Conservation (phyloP, 2,329 filamentous ascomycete species). For the Chaetomiaceae sp. region DNA sequence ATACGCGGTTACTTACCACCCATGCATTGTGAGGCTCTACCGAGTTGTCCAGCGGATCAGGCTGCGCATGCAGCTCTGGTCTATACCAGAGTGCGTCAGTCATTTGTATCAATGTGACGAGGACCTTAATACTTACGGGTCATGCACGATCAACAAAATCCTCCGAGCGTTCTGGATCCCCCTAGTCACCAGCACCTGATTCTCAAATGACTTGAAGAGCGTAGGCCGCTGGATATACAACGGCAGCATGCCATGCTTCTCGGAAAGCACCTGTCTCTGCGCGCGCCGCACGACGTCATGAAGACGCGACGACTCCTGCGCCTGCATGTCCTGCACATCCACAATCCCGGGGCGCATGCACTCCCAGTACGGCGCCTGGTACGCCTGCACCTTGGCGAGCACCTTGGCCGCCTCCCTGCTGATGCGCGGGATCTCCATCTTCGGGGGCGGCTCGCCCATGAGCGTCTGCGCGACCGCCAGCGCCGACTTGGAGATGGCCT, state of each 20-base stretch:
- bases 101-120: background rate
- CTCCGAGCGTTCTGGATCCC: constrained; percentile 62
- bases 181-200: constrained; percentile 79
- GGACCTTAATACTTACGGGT: constrained; percentile 59
- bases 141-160: constrained; percentile 83
- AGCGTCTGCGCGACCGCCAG: constrained; percentile 86
- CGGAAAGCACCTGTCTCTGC: constrained; percentile 66
- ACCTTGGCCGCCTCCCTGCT: constrained; percentile 54
- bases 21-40: constrained; percentile 82
- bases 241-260: constrained; percentile 72
- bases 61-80: constrained; percentile 65
- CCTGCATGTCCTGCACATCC: constrained; percentile 47
- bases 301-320: constrained; percentile 57
- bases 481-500: constrained; percentile 88
- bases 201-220: constrained; percentile 73
- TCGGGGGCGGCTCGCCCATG: constrained; percentile 86
- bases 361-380: constrained; percentile 74
- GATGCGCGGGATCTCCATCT: constrained; percentile 53
- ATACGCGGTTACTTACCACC: constrained; percentile 60
- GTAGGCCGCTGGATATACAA: constrained; percentile 72
- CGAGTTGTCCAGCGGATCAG: constrained; percentile 65
- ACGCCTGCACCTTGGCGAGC: constrained; percentile 54
- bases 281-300: constrained; percentile 76
- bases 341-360: constrained; percentile 72
- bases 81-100: constrained; percentile 35